These are phyloP conservation scores for Aspergillus sp. DNA, from an alignment of 2,329 filamentous ascomycete genomes.

Conservation along the genomic window DNA sequence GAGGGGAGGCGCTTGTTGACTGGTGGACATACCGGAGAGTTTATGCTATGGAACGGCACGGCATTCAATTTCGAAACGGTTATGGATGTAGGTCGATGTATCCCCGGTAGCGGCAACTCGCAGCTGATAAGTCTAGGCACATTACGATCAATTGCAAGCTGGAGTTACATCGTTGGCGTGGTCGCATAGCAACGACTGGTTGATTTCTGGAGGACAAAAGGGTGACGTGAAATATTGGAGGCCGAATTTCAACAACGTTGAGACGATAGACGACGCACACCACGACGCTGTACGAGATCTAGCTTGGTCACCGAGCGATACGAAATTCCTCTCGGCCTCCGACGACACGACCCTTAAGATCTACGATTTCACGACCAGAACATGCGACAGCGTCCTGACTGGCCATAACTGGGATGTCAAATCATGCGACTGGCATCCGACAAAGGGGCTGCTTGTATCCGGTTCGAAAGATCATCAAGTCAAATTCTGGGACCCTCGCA, in stretches of 20 bases:
- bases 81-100: conserved; percentile 65
- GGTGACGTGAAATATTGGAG: conserved; percentile 98
- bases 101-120: not conserved
- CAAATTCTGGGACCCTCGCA: conserved; percentile 97
- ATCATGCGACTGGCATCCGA: conserved; percentile 95
- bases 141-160: conserved; percentile 61
- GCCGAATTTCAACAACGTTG: conserved; percentile 98
- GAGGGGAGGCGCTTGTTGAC: conserved; percentile 90
- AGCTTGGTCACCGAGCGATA: conserved; percentile 88
- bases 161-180: conserved; percentile 57
- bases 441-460: conserved; percentile 89
- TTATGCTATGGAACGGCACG: conserved; percentile 97
- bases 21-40: conserved; percentile 93
- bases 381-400: conserved; percentile 77
- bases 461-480: conserved; percentile 97
- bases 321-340: conserved; percentile 93
- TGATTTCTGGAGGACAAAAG: conserved; percentile 92
- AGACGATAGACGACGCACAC: conserved; percentile 83
- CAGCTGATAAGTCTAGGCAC: conserved; percentile 54
- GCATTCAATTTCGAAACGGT: conserved; percentile 99
- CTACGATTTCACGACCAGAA: conserved; percentile 87
- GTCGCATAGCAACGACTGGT: conserved; percentile 95
- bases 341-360: conserved; percentile 94
- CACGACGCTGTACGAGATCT: conserved; percentile 86
- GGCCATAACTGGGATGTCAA: conserved; percentile 99